Base-by-base conservation (phyloP, 2,329 filamentous ascomycete species). In the Colletotrichum echinochloae region DNA sequence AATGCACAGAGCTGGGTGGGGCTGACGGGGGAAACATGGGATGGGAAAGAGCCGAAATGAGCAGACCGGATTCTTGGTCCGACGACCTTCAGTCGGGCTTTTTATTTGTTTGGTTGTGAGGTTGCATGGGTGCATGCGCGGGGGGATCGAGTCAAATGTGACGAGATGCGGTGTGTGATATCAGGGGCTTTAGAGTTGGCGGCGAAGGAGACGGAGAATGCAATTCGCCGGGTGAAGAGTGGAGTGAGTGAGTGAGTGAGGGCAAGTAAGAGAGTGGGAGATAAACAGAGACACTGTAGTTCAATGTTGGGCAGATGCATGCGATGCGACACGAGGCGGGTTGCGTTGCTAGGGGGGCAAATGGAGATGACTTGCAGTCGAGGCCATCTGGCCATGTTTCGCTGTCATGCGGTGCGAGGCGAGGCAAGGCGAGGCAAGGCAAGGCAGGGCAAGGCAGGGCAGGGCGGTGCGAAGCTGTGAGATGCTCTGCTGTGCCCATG, bases 31-130 rank as follows among this genome's bases (percentile, higher is more conserved):
- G 37, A 41, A 39, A 52, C 61, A 69, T 65, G 66, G 66, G 54
- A 65, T 67, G 63, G 56, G 41, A 52, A 56, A 56, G 63, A 67
- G 67, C 63, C 63, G 56, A 66, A 35, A 70, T 70, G 62, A 70
- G 56, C 49, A 66, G 56, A 70, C 67, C 30, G 66, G 39, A 39
- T 69, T 69, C 54, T 33, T 65, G 66, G 35, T 69, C 60, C 60
- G 46, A 37, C 23, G 64, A 39, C 39, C 37, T 33, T 52, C 12
- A 23, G 30, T 30, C 57, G 30, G 52, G 20, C 39, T 20, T 41
- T 41, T 23, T 44, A 41, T 54, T 39, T 46, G 4, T 44, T 44
- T n/a, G 14, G 6, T 44, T 18, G 14, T 20, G 28, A 39, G 48
- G n/a, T 26, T 63, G 65, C 65, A 65, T 41, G 37, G 18, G n/a